These are phyloP conservation scores for Cavenderia fasciculata DNA, from an alignment of 78 protist species.

Conservation along the genomic window DNA sequence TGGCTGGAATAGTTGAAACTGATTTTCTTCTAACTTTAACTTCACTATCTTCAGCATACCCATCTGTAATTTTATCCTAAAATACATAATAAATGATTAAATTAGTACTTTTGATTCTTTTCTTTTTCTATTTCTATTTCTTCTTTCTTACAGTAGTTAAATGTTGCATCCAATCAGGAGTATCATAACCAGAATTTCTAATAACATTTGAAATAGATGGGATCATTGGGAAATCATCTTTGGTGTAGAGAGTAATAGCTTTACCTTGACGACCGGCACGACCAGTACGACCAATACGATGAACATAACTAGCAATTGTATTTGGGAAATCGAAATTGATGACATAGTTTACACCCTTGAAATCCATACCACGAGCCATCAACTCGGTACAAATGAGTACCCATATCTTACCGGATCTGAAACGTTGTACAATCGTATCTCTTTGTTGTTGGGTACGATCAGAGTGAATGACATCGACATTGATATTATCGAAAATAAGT, in stretches of 20 bases:
- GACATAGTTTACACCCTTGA: conserved; percentile 90
- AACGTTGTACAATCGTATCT: conserved; percentile 79
- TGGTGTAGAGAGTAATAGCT: conserved; percentile 94
- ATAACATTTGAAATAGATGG: conserved; percentile 86
- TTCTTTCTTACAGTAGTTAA: conserved; percentile 43
- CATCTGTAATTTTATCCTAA: neutral
- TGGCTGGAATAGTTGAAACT: conserved; percentile 37
- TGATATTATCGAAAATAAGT: conserved; percentile 79
- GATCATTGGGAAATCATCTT: conserved; percentile 73
- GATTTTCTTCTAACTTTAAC: too few species aligned
- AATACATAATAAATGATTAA: neutral
- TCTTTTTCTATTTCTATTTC: neutral
- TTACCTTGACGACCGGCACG: conserved; percentile 92
- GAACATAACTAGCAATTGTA: conserved; percentile 76
- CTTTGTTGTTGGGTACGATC: conserved; percentile 87
- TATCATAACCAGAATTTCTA: conserved; percentile 85
- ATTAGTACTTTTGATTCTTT: neutral
- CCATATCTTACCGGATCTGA: conserved; percentile 93
- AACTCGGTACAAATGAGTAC: conserved; percentile 96
- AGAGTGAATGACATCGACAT: conserved; percentile 92
- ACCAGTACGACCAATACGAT: conserved; percentile 96
- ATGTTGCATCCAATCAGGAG: conserved; percentile 90
- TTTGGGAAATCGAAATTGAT: conserved; percentile 97
- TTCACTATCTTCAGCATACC: conserved; percentile 34
- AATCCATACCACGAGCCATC: conserved; percentile 98